Base-by-base conservation (phyloP, 2,329 filamentous ascomycete species). In the Sporothrix curviconia region DNA sequence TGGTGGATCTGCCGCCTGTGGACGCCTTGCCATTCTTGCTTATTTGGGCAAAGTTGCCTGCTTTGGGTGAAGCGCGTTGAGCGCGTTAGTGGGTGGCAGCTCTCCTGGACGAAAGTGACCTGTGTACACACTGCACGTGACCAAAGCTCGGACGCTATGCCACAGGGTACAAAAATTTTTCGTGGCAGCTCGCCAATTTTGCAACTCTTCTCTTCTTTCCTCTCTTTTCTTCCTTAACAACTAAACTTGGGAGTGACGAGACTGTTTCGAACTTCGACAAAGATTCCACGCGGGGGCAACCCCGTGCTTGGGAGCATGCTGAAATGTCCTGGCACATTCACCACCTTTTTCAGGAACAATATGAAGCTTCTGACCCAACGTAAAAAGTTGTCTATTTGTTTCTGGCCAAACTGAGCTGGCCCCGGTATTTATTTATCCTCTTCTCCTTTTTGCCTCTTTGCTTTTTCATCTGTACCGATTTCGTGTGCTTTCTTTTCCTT, bases 161-260 rank as follows among this genome's bases (percentile, higher is more conserved):
- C n/a, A n/a, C n/a, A n/a, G n/a, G 9, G 11, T 34, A 56, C 25
- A 34, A 50, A 36, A 28, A 19, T 36, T 19, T 28, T 28, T 30
- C 14, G 9, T 12, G 42, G 15, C 43, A 19, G 43, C 24, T 22
- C 28, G 24, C 25, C 7, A 39, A 53, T 51, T 57, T 54, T 61
- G 59, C 58, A 50, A 50, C 55, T 43, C 40, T 42, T 30, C 56
- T 46, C 51, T 64, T 62, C 62, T 55, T 53, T 39, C 58, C 67
- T 70, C 30, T 66, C 64, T 72, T 76, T 73, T 74, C 70, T 74
- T 80, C 78, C 74, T 70, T 72, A 82, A 73, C 84, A 89, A 90
- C 86, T 90, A 90, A 83, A 57, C 82, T 81, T 85, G 86, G 84
- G 82, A 71, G 78, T 86, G 86, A 91, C 81, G 87, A 88, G 84